A percentile compares a stretch with the other conserved stretches of the same genome.
phyloP scores from a whole-genome alignment of 2,329 filamentous ascomycete genomes.

The Paracoccidioides brasiliensis region DNA sequence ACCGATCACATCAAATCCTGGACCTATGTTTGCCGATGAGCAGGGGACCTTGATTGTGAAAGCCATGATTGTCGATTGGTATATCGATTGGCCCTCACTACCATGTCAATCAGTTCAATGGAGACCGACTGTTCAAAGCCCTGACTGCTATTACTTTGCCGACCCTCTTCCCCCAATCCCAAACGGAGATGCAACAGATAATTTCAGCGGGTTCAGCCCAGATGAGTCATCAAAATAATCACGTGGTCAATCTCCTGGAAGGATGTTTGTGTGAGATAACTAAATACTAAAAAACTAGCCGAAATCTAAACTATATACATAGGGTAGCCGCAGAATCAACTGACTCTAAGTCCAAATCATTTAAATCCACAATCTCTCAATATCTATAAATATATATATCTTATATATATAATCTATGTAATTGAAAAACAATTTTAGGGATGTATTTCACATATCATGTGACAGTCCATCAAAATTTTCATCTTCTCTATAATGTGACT shows the following conservation, averaged over 20 bases:
- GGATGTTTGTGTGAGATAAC: no score
- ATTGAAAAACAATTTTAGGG: no score
- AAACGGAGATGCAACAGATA: neutral
- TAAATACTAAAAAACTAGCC: no score
- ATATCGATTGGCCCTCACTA: neutral
- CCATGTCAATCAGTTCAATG: neutral
- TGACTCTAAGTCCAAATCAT: no score
- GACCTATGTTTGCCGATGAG: constrained; percentile 94
- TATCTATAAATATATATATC: no score
- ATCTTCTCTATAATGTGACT: no score
- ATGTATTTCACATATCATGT: no score
- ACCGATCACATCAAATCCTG: constrained; percentile 87
- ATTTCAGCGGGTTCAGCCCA: neutral
- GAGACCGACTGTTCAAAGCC: neutral
- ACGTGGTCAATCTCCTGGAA: neutral
- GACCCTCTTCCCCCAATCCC: neutral
- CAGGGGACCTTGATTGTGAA: constrained; percentile 71
- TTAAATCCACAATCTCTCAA: no score
- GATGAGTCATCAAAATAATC: neutral
- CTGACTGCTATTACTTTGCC: neutral
- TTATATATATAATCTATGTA: no score
- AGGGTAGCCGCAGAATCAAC: no score
- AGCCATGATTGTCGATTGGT: constrained; percentile 3
- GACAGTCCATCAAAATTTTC: no score
- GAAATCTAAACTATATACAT: no score